Conservation (phyloP, 495 filamentous ascomycete genomes). For the Hypoxylon lienhwacheense region DNA sequence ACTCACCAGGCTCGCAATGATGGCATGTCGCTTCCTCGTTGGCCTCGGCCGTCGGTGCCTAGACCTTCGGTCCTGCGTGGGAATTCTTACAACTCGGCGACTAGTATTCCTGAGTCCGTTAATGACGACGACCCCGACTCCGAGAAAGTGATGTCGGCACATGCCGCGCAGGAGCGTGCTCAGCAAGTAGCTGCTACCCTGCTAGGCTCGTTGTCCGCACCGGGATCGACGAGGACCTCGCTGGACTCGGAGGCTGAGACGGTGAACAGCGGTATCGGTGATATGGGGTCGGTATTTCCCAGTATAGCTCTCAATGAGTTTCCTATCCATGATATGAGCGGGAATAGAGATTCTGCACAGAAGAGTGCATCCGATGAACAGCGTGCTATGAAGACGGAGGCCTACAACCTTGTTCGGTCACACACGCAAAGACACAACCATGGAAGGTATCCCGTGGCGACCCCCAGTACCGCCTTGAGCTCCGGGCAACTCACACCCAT, state of each 20-base stretch:
- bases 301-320: conserved; percentile 22
- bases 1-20: conserved; percentile 18
- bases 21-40: conserved; percentile 6
- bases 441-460: conserved; percentile 18
- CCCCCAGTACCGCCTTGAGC: conserved; percentile 41
- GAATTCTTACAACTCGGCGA: conserved; percentile 39
- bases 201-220: conserved; percentile 42
- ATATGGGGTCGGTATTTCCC: conserved; percentile 29
- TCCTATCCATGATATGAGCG: conserved; percentile 17
- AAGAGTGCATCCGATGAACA: conserved; percentile 28
- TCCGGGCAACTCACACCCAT: conserved; percentile 64
- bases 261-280: conserved; percentile 6
- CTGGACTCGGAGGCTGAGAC: conserved; percentile 41
- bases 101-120: conserved; percentile 33
- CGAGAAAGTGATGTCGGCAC: conserved; percentile 43
- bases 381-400: conserved; percentile 42
- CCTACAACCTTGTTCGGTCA: conserved; percentile 55
- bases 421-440: conserved; percentile 45
- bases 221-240: conserved; percentile 42
- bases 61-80: conserved; percentile 43
- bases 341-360: conserved; percentile 19
- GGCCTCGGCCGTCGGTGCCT: no score
- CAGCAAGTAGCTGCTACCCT: conserved; percentile 40
- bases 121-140: conserved; percentile 30
- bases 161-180: conserved; percentile 45